phyloP scores from a whole-genome alignment of 805 yeast species.

The Wickerhamomyces hampshirensis region DNA sequence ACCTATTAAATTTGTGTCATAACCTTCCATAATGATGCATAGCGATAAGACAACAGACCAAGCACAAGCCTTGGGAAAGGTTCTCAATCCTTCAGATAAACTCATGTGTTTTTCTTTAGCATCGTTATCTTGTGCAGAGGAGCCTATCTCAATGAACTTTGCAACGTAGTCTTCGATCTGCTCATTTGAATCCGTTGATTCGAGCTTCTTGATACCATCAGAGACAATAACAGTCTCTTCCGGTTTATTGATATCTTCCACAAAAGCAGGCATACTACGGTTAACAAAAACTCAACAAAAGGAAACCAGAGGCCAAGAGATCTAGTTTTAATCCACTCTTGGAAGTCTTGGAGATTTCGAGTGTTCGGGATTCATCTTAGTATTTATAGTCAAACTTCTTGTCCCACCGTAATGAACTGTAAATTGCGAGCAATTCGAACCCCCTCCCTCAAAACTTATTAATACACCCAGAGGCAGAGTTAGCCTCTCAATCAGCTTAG shows the following conservation, averaged over 20 bases:
- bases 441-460: too few species aligned
- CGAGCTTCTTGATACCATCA: constrained; percentile 9
- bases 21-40: constrained; percentile 39
- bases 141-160: constrained; percentile 17
- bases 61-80: constrained; percentile 28
- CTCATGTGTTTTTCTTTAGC: constrained; percentile 14
- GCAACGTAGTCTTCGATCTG: constrained; percentile 15
- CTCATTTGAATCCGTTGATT: constrained; percentile 3
- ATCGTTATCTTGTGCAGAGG: constrained; percentile 16
- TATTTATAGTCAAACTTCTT: too few species aligned
- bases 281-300: too few species aligned
- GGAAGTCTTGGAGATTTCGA: too few species aligned
- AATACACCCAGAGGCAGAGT: too few species aligned
- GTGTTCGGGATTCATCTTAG: too few species aligned
- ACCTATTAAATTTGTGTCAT: constrained; percentile 31
- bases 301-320: too few species aligned
- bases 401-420: too few species aligned
- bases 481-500: too few species aligned
- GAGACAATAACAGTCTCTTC: constrained; percentile 3
- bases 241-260: constrained; percentile 15
- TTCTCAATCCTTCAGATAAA: constrained; percentile 15
- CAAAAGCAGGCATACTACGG: constrained; percentile 9
- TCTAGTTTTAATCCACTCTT: too few species aligned
- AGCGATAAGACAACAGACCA: constrained; percentile 37
- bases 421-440: too few species aligned